phyloP scores from a whole-genome alignment of 345 rosid genomes.

The Salix suchowensis region DNA sequence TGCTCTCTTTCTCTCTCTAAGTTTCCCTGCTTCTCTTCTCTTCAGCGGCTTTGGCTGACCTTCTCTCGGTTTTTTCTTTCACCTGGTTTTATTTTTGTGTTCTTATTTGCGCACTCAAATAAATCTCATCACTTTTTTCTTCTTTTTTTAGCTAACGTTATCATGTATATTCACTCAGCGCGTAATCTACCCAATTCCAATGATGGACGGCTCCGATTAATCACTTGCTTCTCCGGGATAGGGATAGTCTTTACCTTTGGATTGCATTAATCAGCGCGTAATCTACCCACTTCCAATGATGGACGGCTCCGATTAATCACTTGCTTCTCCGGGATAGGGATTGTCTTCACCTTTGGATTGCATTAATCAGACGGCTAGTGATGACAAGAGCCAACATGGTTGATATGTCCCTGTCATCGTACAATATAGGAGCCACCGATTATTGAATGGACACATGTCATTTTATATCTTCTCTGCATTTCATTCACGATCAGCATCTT shows the following conservation, averaged over 20 bases:
- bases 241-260: slow-evolving; percentile 18
- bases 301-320: no score
- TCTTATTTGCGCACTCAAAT: neutral
- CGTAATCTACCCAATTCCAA: neutral
- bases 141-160: neutral
- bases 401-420: slow-evolving; percentile 42
- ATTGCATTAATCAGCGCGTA: neutral
- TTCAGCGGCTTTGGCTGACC: neutral
- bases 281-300: no score
- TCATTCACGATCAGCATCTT: neutral
- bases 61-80: neutral
- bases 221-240: neutral
- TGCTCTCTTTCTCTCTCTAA: neutral
- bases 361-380: slow-evolving; percentile 10
- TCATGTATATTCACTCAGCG: slow-evolving; percentile 3
- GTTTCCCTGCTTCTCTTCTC: slow-evolving; percentile 1
- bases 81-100: slow-evolving; percentile 1
- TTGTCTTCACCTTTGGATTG: no score
- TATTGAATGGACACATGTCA: neutral
- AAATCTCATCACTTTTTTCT: slow-evolving; percentile 14
- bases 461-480: neutral
- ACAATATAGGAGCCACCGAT: slow-evolving; percentile 13
- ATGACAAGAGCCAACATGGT: slow-evolving; percentile 42
- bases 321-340: no score
- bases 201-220: slow-evolving; percentile 37